A percentile compares a stretch with the other conserved stretches of the same genome.
These are phyloP conservation scores for Mycoemilia scoparia DNA, from an alignment of 192 early-diverging fungal species.

Conservation along the genomic window DNA sequence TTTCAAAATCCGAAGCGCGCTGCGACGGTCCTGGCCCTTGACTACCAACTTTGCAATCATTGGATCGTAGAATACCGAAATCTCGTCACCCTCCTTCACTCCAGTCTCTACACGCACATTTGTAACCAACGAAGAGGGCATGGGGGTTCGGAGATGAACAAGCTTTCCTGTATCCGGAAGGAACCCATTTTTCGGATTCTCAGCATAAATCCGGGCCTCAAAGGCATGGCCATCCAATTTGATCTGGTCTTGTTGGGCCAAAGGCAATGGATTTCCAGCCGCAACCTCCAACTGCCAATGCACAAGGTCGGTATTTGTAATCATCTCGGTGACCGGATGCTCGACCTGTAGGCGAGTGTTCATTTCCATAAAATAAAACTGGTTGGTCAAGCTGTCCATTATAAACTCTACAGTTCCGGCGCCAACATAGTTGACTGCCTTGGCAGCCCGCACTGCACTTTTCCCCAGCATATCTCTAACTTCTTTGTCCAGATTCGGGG, in stretches of 20 bases:
- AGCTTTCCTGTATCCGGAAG: slow-evolving; percentile 87
- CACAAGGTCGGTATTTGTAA: slow-evolving; percentile 82
- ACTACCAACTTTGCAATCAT: slow-evolving; percentile 95
- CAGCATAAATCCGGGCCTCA: slow-evolving; percentile 94
- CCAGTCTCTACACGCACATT: slow-evolving; percentile 82
- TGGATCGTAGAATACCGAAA: slow-evolving; percentile 86
- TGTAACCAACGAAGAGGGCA: slow-evolving; percentile 11
- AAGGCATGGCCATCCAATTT: slow-evolving; percentile 73
- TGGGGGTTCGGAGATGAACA: slow-evolving; percentile 53
- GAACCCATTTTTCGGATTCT: slow-evolving; percentile 79
- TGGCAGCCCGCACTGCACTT: slow-evolving; percentile 84
- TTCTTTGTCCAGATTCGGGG: slow-evolving; percentile 57
- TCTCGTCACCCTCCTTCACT: slow-evolving; percentile 73
- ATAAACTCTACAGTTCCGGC: slow-evolving; percentile 98
- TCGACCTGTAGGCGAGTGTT: slow-evolving; percentile 88
- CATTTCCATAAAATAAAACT: slow-evolving; percentile 98
- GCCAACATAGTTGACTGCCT: slow-evolving; percentile 82
- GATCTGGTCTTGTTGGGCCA: slow-evolving; percentile 45
- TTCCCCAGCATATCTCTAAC: slow-evolving; percentile 52
- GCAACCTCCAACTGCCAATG: slow-evolving; percentile 93
- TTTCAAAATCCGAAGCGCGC: slow-evolving; percentile 61
- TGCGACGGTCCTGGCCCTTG: slow-evolving; percentile 55
- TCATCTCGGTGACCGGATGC: slow-evolving; percentile 94
- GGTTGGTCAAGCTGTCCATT: slow-evolving; percentile 65
- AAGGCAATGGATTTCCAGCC: slow-evolving; percentile 68